These are phyloP conservation scores for Colletotrichum eremochloae DNA, from an alignment of 2,329 filamentous ascomycete species.

Conservation along the genomic window DNA sequence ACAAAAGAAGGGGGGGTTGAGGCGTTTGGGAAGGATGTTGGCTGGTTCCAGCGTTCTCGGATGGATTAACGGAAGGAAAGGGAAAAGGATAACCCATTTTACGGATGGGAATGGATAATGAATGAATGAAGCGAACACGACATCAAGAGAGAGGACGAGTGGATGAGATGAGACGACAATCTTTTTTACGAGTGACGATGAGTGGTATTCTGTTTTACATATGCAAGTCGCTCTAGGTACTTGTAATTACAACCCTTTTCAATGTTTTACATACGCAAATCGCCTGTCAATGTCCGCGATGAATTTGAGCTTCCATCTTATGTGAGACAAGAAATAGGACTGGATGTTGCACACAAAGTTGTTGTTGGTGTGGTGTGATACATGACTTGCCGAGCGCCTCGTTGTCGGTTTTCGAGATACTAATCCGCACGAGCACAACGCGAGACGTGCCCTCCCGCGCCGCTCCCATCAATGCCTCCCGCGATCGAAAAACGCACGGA, in stretches of 20 bases:
- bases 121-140: background rate
- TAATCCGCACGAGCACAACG: background rate
- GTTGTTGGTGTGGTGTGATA: background rate
- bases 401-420: background rate
- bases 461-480: background rate
- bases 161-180: slow-evolving; percentile 14
- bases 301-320: background rate
- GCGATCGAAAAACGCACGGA: slow-evolving; percentile 18
- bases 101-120: slow-evolving; percentile 5
- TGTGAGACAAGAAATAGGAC: background rate
- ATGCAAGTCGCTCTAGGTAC: slow-evolving; percentile 25
- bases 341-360: background rate
- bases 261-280: background rate
- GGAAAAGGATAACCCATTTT: background rate
- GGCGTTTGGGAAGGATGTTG: background rate
- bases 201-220: background rate
- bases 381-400: background rate
- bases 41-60: slow-evolving; percentile 33
- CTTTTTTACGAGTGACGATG: slow-evolving; percentile 30
- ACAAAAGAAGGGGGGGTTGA: background rate
- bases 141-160: background rate
- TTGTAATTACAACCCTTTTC: slow-evolving; percentile 34
- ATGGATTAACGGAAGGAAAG: slow-evolving; percentile 13
- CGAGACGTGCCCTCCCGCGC: background rate
- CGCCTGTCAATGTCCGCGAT: background rate